phyloP scores from a whole-genome alignment of 345 rosid genomes.

The Eucalyptus polyanthemos region DNA sequence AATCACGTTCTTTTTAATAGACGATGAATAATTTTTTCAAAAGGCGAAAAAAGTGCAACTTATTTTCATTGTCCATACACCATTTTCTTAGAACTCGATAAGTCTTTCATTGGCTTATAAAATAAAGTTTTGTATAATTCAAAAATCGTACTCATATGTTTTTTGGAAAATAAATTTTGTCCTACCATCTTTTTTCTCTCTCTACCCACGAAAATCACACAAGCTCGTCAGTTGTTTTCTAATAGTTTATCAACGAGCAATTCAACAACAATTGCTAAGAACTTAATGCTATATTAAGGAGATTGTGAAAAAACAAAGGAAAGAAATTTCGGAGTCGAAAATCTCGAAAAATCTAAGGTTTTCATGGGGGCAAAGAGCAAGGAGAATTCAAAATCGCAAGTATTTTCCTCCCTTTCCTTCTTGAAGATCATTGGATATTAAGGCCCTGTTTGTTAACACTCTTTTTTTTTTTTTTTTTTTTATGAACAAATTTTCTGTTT shows the following conservation, averaged over 20 bases:
- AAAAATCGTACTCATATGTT: background rate
- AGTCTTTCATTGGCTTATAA: background rate
- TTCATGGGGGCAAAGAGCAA: accelerated
- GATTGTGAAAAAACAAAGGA: background rate
- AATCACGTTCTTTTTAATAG: too few relatives aligned
- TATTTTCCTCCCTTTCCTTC: background rate
- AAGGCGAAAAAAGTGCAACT: background rate
- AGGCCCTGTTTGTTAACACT: too few relatives aligned
- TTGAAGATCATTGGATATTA: background rate
- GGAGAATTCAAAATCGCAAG: background rate
- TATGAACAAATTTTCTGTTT: too few relatives aligned
- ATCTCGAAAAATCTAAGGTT: background rate
- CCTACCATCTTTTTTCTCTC: background rate
- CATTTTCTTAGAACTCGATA: background rate
- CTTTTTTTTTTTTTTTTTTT: too few relatives aligned
- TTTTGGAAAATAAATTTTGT: background rate
- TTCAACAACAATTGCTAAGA: background rate
- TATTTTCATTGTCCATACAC: background rate
- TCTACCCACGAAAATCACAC: background rate
- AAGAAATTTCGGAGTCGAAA: accelerated
- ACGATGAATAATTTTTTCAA: background rate
- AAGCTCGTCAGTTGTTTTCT: background rate
- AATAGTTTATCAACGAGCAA: background rate
- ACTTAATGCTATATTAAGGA: background rate
- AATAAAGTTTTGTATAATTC: background rate